Conservation (phyloP, 129 eudicot genomes). For the Apium graveolens region DNA sequence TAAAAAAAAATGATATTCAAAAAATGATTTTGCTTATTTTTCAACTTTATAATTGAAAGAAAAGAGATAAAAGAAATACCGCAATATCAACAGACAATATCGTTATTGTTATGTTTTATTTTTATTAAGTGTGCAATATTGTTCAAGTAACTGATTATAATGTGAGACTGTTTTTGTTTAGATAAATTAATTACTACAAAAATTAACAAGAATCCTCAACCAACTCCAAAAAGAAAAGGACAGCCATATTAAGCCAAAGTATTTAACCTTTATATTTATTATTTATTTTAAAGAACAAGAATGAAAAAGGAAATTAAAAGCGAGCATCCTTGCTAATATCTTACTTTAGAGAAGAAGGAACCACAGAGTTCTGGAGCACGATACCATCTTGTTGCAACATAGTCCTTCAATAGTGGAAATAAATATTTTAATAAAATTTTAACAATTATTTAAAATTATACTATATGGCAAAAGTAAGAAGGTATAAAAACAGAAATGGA, state of each 20-base stretch:
- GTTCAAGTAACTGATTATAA: neutral
- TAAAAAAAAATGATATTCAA: no score
- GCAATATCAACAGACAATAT: neutral
- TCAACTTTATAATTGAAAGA: neutral
- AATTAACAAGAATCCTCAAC: neutral
- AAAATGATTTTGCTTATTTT: neutral
- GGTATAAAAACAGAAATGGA: neutral
- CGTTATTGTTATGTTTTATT: neutral
- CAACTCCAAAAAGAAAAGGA: neutral
- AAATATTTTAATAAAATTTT: slow-evolving; percentile 1
- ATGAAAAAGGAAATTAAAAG: neutral
- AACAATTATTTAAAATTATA: neutral
- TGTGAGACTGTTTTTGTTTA: neutral
- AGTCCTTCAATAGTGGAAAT: slow-evolving; percentile 42
- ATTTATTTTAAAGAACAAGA: neutral
- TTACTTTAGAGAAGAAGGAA: slow-evolving; percentile 85
- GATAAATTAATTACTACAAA: neutral
- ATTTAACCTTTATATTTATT: neutral
- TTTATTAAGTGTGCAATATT: neutral
- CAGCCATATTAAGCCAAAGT: neutral
- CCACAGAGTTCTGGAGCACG: slow-evolving; percentile 97
- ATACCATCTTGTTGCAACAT: slow-evolving; percentile 92
- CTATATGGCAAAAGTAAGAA: neutral
- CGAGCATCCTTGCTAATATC: slow-evolving; percentile 9
- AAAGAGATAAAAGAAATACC: neutral